Evolutionary conservation across 75 land plant genomes (phyloP).

Genomic region (Pinus tabuliformis): DNA sequence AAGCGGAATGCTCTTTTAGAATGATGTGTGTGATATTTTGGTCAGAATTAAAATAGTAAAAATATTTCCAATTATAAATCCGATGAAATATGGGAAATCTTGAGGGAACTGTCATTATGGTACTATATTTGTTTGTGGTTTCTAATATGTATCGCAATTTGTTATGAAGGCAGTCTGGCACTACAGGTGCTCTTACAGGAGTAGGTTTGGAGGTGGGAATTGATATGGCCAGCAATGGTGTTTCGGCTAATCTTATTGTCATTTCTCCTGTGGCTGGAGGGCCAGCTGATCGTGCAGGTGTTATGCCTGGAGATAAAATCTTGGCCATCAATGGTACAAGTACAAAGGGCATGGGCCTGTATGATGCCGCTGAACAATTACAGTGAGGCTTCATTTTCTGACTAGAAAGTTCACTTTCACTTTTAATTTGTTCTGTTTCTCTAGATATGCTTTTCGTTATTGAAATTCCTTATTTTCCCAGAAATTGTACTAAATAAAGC

Average conservation of each 20-base stretch:
- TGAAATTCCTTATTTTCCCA: not conserved
- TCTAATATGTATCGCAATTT: not conserved
- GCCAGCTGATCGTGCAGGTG: conserved; percentile 91
- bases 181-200: conserved; percentile 89
- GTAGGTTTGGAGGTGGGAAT: conserved; percentile 95
- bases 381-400: conserved; percentile 54
- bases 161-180: conserved; percentile 91
- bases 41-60: not conserved
- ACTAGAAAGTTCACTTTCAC: not conserved
- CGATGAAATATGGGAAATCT: not conserved
- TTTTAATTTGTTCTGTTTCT: not conserved
- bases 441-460: not conserved
- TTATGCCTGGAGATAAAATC: conserved; percentile 83
- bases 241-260: conserved; percentile 67
- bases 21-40: not conserved
- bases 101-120: not conserved
- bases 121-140: not conserved
- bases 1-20: not conserved
- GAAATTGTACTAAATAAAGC: not conserved
- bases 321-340: conserved; percentile 63
- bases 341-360: conserved; percentile 81
- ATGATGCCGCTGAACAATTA: conserved; percentile 90
- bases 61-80: not conserved
- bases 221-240: conserved; percentile 41
- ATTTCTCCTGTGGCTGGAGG: conserved; percentile 83